Percentiles rank a stretch among this genome's conserved stretches.
These are phyloP conservation scores for Podaxis sp. DNA, from an alignment of 768 basidiomycete species.

Conservation along the genomic window DNA sequence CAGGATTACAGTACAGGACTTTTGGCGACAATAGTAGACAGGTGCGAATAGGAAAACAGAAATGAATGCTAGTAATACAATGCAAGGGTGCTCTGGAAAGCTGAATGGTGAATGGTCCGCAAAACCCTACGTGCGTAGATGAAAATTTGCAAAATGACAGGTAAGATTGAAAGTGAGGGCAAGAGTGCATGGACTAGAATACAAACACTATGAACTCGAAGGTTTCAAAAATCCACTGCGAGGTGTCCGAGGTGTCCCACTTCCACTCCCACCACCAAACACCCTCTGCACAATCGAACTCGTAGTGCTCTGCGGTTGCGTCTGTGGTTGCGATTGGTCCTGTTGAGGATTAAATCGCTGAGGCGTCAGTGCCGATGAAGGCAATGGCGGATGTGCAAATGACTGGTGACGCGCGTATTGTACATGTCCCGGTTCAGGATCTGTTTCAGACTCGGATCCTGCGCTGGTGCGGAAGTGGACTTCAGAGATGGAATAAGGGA, in stretches of 20 bases:
- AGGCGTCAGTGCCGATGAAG: slow-evolving; percentile 10
- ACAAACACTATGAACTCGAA: background rate
- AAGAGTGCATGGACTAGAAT: background rate
- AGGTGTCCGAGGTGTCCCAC: slow-evolving; percentile 2
- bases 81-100: background rate
- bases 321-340: slow-evolving; percentile 1
- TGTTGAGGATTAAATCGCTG: slow-evolving; percentile 8
- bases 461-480: slow-evolving; percentile 46
- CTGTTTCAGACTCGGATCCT: slow-evolving; percentile 19
- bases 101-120: background rate
- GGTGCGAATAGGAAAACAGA: background rate
- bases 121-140: background rate
- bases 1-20: background rate
- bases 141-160: background rate
- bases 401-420: slow-evolving; percentile 4
- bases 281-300: slow-evolving; percentile 10
- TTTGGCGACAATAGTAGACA: background rate
- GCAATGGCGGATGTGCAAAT: slow-evolving; percentile 5
- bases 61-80: slow-evolving; percentile 8
- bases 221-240: slow-evolving; percentile 2
- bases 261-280: slow-evolving; percentile 8
- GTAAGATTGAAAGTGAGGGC: background rate
- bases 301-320: background rate
- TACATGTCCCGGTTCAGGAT: background rate
- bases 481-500: slow-evolving; percentile 55